phyloP scores from a whole-genome alignment of 2,329 filamentous ascomycete species.

The Aspergillus ibericus region DNA sequence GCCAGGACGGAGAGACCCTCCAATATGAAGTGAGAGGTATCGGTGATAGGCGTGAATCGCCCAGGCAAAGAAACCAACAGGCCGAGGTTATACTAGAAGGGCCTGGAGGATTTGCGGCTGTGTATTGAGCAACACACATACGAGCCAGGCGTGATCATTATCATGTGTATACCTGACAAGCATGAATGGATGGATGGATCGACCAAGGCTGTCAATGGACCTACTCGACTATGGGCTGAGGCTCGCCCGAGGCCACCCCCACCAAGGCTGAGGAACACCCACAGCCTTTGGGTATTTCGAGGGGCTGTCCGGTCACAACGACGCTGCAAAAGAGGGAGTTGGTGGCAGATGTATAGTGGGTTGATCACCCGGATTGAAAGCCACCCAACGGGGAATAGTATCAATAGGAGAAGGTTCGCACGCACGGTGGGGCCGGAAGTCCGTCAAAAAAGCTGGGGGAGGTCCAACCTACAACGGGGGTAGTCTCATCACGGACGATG shows the following conservation, averaged over 20 bases:
- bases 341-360: neutral
- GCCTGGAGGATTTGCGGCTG: neutral
- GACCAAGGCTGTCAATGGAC: neutral
- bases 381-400: constrained; percentile 7
- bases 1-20: neutral
- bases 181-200: neutral
- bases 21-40: neutral
- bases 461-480: neutral
- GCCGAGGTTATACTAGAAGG: neutral
- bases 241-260: neutral
- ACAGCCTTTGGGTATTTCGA: neutral
- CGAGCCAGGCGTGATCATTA: neutral
- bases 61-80: neutral
- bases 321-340: neutral
- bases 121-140: neutral
- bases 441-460: neutral
- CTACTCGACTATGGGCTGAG: neutral
- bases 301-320: neutral
- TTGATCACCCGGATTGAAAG: neutral
- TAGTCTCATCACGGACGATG: neutral
- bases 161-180: neutral
- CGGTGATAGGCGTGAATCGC: neutral
- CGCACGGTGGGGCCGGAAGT: constrained; percentile 1
- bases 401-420: constrained; percentile 1
- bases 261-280: neutral